A percentile compares a stretch with the other conserved stretches of the same genome.
Evolutionary conservation across 768 basidiomycete species (phyloP).

Genomic region (Amanita thiersii): DNA sequence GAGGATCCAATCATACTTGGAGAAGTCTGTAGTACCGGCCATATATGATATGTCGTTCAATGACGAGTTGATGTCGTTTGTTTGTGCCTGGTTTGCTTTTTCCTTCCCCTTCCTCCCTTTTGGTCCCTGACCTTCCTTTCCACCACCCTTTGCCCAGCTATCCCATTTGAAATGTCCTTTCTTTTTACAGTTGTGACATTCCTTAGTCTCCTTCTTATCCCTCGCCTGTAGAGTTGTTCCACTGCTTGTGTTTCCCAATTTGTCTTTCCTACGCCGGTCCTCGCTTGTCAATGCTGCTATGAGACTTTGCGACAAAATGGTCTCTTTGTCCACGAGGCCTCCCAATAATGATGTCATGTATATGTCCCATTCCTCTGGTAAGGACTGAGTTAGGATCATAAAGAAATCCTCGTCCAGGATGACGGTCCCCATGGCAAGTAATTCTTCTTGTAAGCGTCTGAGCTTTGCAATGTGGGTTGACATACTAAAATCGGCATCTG

Average conservation of each 20-base stretch:
- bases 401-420: conserved; percentile 21
- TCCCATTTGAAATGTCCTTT: conserved; percentile 20
- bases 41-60: too few relatives aligned
- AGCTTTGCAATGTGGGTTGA: conserved; percentile 16
- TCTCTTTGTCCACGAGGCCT: conserved; percentile 3
- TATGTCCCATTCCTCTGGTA: conserved; percentile 21
- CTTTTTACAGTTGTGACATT: conserved; percentile 24
- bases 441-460: conserved; percentile 17
- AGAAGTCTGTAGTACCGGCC: too few relatives aligned
- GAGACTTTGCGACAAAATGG: conserved; percentile 13
- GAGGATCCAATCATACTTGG: background rate
- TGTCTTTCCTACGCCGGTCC: background rate
- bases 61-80: too few relatives aligned
- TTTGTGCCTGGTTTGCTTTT: too few relatives aligned
- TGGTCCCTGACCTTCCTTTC: too few relatives aligned
- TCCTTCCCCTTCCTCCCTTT: too few relatives aligned
- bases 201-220: conserved; percentile 2
- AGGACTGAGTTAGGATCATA: conserved; percentile 20
- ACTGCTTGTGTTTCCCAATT: background rate
- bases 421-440: conserved; percentile 17
- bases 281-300: conserved; percentile 13
- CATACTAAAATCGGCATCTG: conserved; percentile 19
- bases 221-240: background rate
- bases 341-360: conserved; percentile 18
- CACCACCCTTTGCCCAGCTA: too few relatives aligned